These are phyloP conservation scores for Ophiostoma triangulosporum DNA, from an alignment of 2,329 filamentous ascomycete genomes.

Conservation along the genomic window DNA sequence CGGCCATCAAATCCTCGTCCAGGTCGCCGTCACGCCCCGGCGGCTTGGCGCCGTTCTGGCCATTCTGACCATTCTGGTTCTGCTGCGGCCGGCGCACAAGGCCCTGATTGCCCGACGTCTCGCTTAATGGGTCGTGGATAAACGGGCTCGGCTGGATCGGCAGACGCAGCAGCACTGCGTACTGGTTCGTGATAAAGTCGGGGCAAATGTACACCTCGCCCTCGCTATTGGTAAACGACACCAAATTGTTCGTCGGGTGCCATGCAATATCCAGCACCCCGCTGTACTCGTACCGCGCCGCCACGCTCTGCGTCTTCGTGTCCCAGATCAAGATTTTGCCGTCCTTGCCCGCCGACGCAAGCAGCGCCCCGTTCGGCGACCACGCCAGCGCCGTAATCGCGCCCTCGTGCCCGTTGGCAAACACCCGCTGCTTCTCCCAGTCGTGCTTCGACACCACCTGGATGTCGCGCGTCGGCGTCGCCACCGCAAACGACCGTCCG, in stretches of 20 bases:
- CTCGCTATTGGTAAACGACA: slow-evolving; percentile 84
- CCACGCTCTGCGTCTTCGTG: slow-evolving; percentile 67
- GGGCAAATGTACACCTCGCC: slow-evolving; percentile 88
- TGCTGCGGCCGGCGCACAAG: slow-evolving; percentile 7
- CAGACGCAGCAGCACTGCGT: slow-evolving; percentile 41
- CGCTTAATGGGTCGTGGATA: slow-evolving; percentile 63
- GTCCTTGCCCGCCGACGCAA: slow-evolving; percentile 58
- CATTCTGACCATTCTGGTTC: not conserved
- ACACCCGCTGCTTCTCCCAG: slow-evolving; percentile 75
- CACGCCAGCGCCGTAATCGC: slow-evolving; percentile 81
- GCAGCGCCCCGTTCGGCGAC: slow-evolving; percentile 86
- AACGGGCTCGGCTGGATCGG: slow-evolving; percentile 66
- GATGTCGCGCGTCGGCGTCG: slow-evolving; percentile 69
- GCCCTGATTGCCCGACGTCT: slow-evolving; percentile 48
- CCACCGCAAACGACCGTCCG: slow-evolving; percentile 75
- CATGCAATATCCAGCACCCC: slow-evolving; percentile 79
- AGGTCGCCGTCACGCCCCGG: slow-evolving; percentile 5
- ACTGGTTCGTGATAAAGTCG: slow-evolving; percentile 49
- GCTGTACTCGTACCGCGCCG: slow-evolving; percentile 65
- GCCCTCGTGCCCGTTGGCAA: slow-evolving; percentile 65
- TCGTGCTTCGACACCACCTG: slow-evolving; percentile 79
- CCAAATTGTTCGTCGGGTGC: slow-evolving; percentile 79
- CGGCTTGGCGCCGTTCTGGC: not conserved
- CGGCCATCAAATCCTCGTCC: slow-evolving; percentile 3
- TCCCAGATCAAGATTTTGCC: slow-evolving; percentile 74